Evolutionary conservation across 1,139 yeast species (phyloP), one percentile per base, ranked within the genome.

Genomic region (Wickerhamomyces sp.): DNA sequence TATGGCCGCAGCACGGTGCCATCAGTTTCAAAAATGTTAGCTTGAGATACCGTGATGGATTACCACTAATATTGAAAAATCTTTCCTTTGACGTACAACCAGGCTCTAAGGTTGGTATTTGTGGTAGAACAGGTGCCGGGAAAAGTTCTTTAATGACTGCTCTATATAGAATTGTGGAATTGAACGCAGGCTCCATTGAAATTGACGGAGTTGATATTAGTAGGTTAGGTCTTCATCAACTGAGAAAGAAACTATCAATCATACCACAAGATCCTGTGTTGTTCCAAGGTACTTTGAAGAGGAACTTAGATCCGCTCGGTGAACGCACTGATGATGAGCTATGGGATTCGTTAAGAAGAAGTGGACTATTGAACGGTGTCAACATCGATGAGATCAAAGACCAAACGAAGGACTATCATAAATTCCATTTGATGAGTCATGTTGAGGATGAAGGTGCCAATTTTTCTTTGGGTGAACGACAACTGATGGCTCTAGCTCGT

Each of bases 381-480:
- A 68, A 65, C 38, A 49, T 70, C 29, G 59, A 54, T 3, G 42
- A 47, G 4, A 60, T 59, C 29, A 64, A 55, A 51, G 38, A 35
- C 7, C 60, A 63, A 44, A 43, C 50, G 37, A 47, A 44, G 39
- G 9, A 21, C n/a, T 42, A 57, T 33, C 12, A 21, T 14, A 80
- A 80, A 54, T 83, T 81, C 61, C 82, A 77, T 52, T 64, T 83
- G 49, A 81, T 79, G 47, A 73, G 75, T 48, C 51, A 60, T 28
- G 86, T 82, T 18, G 83, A 78, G 40, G 85, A 78, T 48, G 88
- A 81, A 20, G 92, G 92, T 25, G 46, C 68, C 20, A 83, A 83
- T 55, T 81, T 78, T 54, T 80, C 88, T 5, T 66, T 81, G 25
- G 92, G 92, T 29, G 89, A 83, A 58, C 70, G 84, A 36, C 92